Percentiles rank a stretch among this genome's conserved stretches.
Evolutionary conservation across 2,329 filamentous ascomycete genomes (phyloP).

Genomic region (Sordariomycetes sp.): DNA sequence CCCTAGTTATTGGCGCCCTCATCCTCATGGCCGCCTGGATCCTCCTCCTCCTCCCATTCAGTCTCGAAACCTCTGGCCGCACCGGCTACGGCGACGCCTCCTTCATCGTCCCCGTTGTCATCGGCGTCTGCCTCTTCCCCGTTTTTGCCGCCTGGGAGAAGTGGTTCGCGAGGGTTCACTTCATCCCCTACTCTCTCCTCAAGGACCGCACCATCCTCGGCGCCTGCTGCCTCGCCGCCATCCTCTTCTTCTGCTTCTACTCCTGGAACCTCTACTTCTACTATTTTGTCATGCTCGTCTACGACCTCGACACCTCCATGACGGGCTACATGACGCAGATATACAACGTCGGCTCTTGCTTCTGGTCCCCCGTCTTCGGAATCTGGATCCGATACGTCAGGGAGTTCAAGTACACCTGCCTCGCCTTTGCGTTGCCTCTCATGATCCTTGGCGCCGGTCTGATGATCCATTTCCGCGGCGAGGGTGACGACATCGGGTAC

Average conservation of each 20-base stretch:
- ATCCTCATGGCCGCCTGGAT: constrained; percentile 40
- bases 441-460: constrained; percentile 41
- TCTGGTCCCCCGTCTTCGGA: constrained; percentile 17
- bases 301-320: constrained; percentile 29
- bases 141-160: constrained; percentile 10
- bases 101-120: not conserved
- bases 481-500: constrained; percentile 33
- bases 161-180: constrained; percentile 38
- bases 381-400: constrained; percentile 15
- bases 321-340: constrained; percentile 31
- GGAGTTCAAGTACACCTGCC: constrained; percentile 17
- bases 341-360: constrained; percentile 21
- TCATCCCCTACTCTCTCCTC: constrained; percentile 41
- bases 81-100: not conserved
- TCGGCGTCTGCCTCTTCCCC: not conserved
- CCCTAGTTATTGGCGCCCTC: constrained; percentile 31
- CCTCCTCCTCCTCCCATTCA: constrained; percentile 37
- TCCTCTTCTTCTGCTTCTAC: constrained; percentile 29
- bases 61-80: not conserved
- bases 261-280: constrained; percentile 33
- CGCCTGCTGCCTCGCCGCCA: constrained; percentile 23
- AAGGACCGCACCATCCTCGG: constrained; percentile 33
- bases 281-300: constrained; percentile 39
- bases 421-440: constrained; percentile 36
- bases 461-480: constrained; percentile 45